phyloP scores from a whole-genome alignment of 108 stramenopile species.

The Mediolabrus comicus region DNA sequence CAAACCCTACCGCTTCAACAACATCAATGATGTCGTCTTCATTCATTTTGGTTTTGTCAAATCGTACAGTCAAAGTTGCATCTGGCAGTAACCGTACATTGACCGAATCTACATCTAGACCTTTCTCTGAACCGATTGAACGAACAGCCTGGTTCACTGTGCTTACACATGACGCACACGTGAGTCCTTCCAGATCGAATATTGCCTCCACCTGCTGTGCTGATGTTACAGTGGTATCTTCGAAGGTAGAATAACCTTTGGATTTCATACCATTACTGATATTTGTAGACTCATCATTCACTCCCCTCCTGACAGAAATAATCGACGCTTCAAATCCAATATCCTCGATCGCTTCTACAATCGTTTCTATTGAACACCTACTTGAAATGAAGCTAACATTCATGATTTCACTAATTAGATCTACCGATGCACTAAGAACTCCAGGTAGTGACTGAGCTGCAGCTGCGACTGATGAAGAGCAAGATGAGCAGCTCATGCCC shows the following conservation, averaged over 20 bases:
- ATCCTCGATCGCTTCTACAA: constrained; percentile 34
- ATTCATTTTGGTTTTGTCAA: constrained; percentile 11
- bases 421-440: constrained; percentile 24
- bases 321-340: constrained; percentile 40
- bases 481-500: constrained; percentile 58
- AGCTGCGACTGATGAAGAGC: constrained; percentile 41
- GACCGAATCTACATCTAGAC: constrained; percentile 36
- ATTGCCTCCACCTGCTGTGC: constrained; percentile 14
- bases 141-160: constrained; percentile 39
- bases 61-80: constrained; percentile 30
- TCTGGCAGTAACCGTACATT: constrained; percentile 47
- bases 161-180: constrained; percentile 44
- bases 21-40: constrained; percentile 26
- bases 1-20: constrained; percentile 47
- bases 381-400: constrained; percentile 11
- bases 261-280: constrained; percentile 6
- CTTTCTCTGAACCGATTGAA: constrained; percentile 16
- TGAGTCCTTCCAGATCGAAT: constrained; percentile 49
- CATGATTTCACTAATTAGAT: constrained; percentile 31
- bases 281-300: background rate
- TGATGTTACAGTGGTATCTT: background rate
- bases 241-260: constrained; percentile 22
- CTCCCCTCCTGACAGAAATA: constrained; percentile 7
- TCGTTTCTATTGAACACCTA: constrained; percentile 7
- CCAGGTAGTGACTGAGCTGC: constrained; percentile 19